Base-by-base conservation (phyloP, 2,329 filamentous ascomycete species). In the Curvularia sp. region DNA sequence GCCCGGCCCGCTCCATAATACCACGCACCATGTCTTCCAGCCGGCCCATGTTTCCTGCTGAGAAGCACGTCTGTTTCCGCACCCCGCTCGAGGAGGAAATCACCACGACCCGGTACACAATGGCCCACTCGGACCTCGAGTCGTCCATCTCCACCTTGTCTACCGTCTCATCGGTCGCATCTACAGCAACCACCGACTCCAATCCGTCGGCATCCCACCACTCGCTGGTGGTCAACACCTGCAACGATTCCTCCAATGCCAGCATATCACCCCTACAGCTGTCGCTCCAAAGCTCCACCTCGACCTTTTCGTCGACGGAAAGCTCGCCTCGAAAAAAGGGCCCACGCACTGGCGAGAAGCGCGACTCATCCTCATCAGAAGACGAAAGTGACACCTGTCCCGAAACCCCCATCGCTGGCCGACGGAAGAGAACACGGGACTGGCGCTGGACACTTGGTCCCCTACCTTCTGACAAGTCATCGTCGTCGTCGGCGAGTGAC, bases 381-480 rank as follows among this genome's bases (percentile, higher is more conserved):
- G 79, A 83, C 22, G 77, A 82, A n/a, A 81, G 81, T 62, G 79
- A 81, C 44, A 81, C 80, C 1, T 79, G 76, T 62, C 83, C 83
- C 0, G 79, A 81, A 50, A 86, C 84, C 3, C 84, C 84, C 4
- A 78, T 83, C 15, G 82, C 83, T 20, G 80, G 81, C 15, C 81
- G 83, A 24, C 78, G 77, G 59, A 86, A 86, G 69, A 78, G 82
- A 39, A 80, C 80, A 26, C 73, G 84, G 20, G 80, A 85, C 64
- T 87, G 85, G 85, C 77, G 80, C 47, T 87, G 85, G 85, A 87
- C 85, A 1, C 71, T 87, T 10, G 83, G 81, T 1, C 80, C 83
- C 10, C 61, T 83, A 24, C 65, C 72, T 4, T 61, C 66, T 8
- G 64, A 60, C 63, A 68, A 66, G 44, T 67, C 66, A n/a, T 47